Evolutionary conservation across 495 filamentous ascomycete species (phyloP), one percentile per base, ranked within the genome.

Genomic region (Staphylotrichum longicolle): DNA sequence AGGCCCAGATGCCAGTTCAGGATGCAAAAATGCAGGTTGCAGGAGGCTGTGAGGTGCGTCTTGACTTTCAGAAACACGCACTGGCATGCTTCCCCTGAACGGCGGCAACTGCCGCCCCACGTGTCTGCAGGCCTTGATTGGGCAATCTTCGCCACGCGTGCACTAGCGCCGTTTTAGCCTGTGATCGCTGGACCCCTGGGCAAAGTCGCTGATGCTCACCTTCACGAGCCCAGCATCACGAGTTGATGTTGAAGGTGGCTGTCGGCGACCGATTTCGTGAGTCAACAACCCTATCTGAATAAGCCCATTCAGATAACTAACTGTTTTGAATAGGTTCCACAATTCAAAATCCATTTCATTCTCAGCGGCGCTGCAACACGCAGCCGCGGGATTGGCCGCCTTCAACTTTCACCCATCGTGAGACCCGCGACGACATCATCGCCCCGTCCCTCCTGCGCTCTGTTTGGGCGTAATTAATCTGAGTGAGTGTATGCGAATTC

Each of bases 91-190:
- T 27, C 30, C 30, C 27, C 20, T 37, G n/a, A 7, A 44, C 15
- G 1, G 27, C 52, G 39, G 52, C 27, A 42, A 27, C 27, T 44
- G 52, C 39, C 52, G 52, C 39, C 11, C 14, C 39, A 54, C 52
- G 39, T 54, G 35, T 54, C n/a, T 44, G 15, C 34, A 15, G 3
- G 1, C 40, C 9, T 1, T 62, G 53, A 62, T 65, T 65, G 63
- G 63, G 4, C 34, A 60, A 56, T 56, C 11, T 15, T 8, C 33
- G 35, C 20, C 27, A 42, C 8, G 20, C 30, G 4, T 7, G 30
- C 35, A 32, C 54, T 57, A 47, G 54, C 60, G 54, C 32, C 12
- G 60, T 53, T 57, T 63, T 46, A 63, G 32, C 54, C 11, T 58
- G 56, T 20, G 41, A 20, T 11, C 34, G 8, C 4, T n/a, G 52